These are phyloP conservation scores for Peronospora destructor DNA, from an alignment of 352 stramenopile genomes.

Conservation along the genomic window DNA sequence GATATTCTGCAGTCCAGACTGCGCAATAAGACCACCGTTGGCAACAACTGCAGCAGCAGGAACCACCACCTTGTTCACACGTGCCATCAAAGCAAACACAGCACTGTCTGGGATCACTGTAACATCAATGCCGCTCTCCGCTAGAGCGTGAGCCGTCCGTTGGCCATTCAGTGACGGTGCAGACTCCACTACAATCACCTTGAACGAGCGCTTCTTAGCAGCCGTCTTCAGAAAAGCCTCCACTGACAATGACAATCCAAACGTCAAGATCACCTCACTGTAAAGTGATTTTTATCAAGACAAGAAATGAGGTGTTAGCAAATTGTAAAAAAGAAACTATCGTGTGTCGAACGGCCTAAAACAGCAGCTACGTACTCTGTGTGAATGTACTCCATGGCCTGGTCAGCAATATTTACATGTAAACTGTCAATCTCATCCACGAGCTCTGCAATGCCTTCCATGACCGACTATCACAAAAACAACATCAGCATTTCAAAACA, in stretches of 20 bases:
- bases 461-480: conserved; percentile 65
- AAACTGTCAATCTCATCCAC: conserved; percentile 93
- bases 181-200: conserved; percentile 93
- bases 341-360: too few species aligned
- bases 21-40: conserved; percentile 94
- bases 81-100: conserved; percentile 96
- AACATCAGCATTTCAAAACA: not conserved
- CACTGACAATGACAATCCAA: conserved; percentile 88
- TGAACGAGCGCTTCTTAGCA: conserved; percentile 91
- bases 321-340: not conserved
- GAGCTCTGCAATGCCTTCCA: conserved; percentile 93
- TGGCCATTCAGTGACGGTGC: conserved; percentile 90
- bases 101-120: conserved; percentile 96
- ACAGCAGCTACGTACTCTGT: conserved; percentile 60
- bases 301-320: conserved; percentile 2
- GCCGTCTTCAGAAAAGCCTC: conserved; percentile 87
- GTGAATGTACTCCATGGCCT: conserved; percentile 95
- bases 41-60: conserved; percentile 93
- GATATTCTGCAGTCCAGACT: conserved; percentile 93
- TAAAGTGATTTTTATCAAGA: not conserved
- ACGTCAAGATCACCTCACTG: conserved; percentile 94
- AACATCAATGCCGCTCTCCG: conserved; percentile 87
- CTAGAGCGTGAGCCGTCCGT: conserved; percentile 81
- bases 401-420: conserved; percentile 93
- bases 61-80: conserved; percentile 97